Evolutionary conservation across 2,329 filamentous ascomycete species (phyloP), one percentile per base, ranked within the genome.

Genomic region (Paraphoma sp.): DNA sequence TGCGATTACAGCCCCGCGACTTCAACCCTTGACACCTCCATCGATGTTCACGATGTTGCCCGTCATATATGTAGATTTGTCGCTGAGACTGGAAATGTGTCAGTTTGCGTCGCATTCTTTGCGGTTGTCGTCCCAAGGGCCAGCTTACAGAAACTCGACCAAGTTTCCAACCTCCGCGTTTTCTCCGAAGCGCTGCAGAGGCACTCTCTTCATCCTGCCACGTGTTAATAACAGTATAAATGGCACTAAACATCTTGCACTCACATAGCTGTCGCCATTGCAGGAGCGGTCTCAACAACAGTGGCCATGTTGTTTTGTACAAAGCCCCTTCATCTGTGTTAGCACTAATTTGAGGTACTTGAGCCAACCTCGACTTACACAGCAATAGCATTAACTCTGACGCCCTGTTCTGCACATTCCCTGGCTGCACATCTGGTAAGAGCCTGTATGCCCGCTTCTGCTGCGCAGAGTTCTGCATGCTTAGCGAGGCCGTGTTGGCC

Each of bases 1-100:
- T 45, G 11, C 17, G 18, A 28, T n/a, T 2, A 11, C 17, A 12
- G 10, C 5, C 6, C 28, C 23, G 23, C 23, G 2, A 23, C 23
- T 23, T 23, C 28, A 45, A 12, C 16, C 43, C 18, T 28, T 28
- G 7, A 48, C 5, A 33, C 45, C 45, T 3, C 45, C 45, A 16
- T 48, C 45, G 18, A 38, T 38, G 12, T 36, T 48, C 16, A 36
- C 30, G 45, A 48, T 17, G 7, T 11, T 48, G 7, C 45, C 45
- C 12, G 45, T 48, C 11, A 48, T 48, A 29, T 48, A 48, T 6
- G 45, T 33, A n/a, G 45, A 48, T 28, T 36, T 48, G 45, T 48
- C 29, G 29, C 45, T 38, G 9, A 48, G 45, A n/a, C 43, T 45
- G 28, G 3, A 45, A 3, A 12, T 10, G 9, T 17, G 11, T 14